These are phyloP conservation scores for Sarocladium oryzae DNA, from an alignment of 2,329 filamentous ascomycete genomes.

Conservation along the genomic window DNA sequence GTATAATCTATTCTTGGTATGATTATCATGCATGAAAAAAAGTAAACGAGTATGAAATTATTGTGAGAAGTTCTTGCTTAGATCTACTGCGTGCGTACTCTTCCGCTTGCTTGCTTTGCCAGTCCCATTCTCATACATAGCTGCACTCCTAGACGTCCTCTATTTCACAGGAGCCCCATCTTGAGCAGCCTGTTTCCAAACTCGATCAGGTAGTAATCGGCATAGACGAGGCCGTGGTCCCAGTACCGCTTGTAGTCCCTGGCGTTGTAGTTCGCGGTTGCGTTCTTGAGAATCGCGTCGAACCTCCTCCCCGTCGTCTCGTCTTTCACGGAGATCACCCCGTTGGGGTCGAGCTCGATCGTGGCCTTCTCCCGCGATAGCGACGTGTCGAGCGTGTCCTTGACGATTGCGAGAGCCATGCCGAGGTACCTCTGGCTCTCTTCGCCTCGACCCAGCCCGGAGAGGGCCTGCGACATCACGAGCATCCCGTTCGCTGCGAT, in stretches of 20 bases:
- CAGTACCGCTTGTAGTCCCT: constrained; percentile 20
- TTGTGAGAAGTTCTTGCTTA: too few relatives aligned
- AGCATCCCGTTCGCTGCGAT: constrained; percentile 37
- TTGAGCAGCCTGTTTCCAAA: constrained; percentile 40
- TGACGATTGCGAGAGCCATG: constrained; percentile 22
- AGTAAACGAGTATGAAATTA: too few relatives aligned
- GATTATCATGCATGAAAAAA: too few relatives aligned
- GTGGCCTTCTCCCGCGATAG: constrained; percentile 19
- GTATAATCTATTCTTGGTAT: too few relatives aligned
- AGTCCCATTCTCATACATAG: too few relatives aligned
- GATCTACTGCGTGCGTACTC: too few relatives aligned
- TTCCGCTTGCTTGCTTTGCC: too few relatives aligned
- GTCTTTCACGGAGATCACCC: constrained; percentile 9
- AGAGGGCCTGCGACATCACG: constrained; percentile 28
- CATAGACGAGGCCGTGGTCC: constrained; percentile 39
- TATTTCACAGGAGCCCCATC: constrained; percentile 20
- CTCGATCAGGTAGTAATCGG: constrained; percentile 41
- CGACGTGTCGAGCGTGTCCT: constrained; percentile 23
- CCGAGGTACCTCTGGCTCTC: constrained; percentile 20
- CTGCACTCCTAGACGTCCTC: too few relatives aligned
- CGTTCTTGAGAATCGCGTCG: constrained; percentile 25
- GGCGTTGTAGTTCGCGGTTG: constrained; percentile 28
- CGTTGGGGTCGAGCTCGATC: constrained; percentile 1
- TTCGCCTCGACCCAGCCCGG: constrained; percentile 9
- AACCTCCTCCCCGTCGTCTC: constrained; percentile 14